Base-by-base conservation (phyloP, 495 filamentous ascomycete species). In the Rostrohypoxylon terebratum region DNA sequence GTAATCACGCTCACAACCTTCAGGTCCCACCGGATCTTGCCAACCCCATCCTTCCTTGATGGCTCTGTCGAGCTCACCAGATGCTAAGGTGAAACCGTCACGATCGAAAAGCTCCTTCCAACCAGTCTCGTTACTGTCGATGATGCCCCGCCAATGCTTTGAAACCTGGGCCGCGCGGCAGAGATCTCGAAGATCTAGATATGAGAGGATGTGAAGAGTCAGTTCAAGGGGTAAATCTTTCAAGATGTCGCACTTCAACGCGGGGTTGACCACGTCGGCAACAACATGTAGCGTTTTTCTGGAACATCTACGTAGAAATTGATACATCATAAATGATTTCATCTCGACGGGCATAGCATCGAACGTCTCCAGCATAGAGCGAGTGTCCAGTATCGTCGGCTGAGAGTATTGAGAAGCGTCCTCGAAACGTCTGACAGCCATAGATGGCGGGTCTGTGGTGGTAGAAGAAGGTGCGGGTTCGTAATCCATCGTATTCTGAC, bases 11-110 rank as follows among this genome's bases (percentile, higher is more conserved):
- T 99, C 96, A 59, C 83, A 93, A 51, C 90, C 91, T 69, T 93
- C 87, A 7, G 84, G 77, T 5, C 90, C 93, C 59, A 89, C 88
- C 1, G 94, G 93, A 78, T 93, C 90, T 77, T 98, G 96, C 93
- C 95, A 99, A n/a, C 94, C 96, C 96, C 96, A 99, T n/a, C 96
- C 96, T 81, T 98, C 92, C 31, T 84, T 87, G 59, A 98, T 92
- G 13, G 96, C 94, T 67, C 90, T 88, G 59, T 95, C 89, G 16
- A 99, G 82, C 76, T 99, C 96, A 11, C 93, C 93, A 1, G 91
- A 87, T 14, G 93, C 91, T 14, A 98, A 83, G 11, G 80, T 77
- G 79, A 92, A 97, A 0, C 92, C 93, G 79, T 97, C 93, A 10
- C 83, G 83, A 64, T 97, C 94, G 67, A 99, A 90, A 0, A 97